Percentiles rank a stretch among this genome's conserved stretches.
Evolutionary conservation across 805 yeast species (phyloP).

Genomic region (Suhomyces xylopsoci): DNA sequence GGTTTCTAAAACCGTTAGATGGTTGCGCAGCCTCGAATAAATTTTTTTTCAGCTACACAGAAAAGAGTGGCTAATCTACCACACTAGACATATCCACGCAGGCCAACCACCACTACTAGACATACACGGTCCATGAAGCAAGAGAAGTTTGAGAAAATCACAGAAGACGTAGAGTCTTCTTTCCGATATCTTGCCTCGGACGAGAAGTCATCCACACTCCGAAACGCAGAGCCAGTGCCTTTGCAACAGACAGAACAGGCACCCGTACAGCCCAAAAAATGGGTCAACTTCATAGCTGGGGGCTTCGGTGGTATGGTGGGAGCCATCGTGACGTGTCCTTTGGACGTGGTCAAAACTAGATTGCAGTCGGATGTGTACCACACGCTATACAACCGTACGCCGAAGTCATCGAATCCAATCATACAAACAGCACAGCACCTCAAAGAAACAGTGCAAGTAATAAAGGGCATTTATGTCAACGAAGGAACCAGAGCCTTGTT

Average conservation of each 20-base stretch:
- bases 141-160: slow-evolving; percentile 13
- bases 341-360: slow-evolving; percentile 94
- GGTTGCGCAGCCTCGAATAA: neutral
- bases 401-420: slow-evolving; percentile 34
- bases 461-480: slow-evolving; percentile 59
- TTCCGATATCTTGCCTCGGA: slow-evolving; percentile 65
- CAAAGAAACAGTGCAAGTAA: slow-evolving; percentile 73
- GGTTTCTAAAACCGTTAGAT: neutral
- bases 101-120: neutral
- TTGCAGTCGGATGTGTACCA: slow-evolving; percentile 85
- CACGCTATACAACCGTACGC: slow-evolving; percentile 49
- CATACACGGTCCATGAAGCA: neutral
- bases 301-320: slow-evolving; percentile 98
- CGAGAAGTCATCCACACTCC: slow-evolving; percentile 59
- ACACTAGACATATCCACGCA: neutral
- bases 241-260: slow-evolving; percentile 5
- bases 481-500: slow-evolving; percentile 89
- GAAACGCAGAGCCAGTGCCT: slow-evolving; percentile 33
- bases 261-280: slow-evolving; percentile 20
- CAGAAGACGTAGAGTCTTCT: slow-evolving; percentile 56
- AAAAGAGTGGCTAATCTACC: neutral
- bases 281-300: slow-evolving; percentile 88
- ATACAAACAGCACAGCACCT: slow-evolving; percentile 66
- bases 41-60: neutral
- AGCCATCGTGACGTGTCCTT: slow-evolving; percentile 88